These are phyloP conservation scores for Trametes cubensis DNA, from an alignment of 768 basidiomycete genomes.

Conservation along the genomic window DNA sequence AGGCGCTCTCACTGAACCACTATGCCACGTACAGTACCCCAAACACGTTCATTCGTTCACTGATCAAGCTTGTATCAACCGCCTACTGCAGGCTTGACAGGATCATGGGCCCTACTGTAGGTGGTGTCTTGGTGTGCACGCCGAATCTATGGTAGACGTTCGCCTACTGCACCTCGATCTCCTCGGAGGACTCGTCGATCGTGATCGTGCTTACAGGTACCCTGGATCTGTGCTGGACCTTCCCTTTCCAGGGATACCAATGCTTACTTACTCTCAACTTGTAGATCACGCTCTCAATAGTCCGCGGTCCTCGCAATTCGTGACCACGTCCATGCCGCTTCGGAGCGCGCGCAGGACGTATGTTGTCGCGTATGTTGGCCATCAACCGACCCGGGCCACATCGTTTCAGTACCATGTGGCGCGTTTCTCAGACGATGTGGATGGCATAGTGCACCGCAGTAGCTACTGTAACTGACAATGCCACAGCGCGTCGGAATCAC, in stretches of 20 bases:
- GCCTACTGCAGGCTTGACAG: too few relatives aligned
- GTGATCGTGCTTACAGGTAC: slow-evolving; percentile 2
- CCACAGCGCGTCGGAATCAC: too few relatives aligned
- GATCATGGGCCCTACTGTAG: too few relatives aligned
- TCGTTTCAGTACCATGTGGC: background rate
- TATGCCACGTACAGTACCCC: too few relatives aligned
- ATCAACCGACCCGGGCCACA: too few relatives aligned
- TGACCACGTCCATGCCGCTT: background rate
- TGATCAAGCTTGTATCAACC: too few relatives aligned
- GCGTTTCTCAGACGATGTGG: background rate
- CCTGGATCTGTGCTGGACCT: background rate
- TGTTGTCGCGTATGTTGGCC: too few relatives aligned
- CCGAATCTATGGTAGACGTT: background rate
- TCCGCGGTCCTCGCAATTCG: background rate
- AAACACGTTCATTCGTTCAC: too few relatives aligned
- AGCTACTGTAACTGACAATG: too few relatives aligned
- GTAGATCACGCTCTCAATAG: background rate
- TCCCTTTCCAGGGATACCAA: background rate
- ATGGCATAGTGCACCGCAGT: too few relatives aligned
- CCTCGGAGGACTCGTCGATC: slow-evolving; percentile 3
- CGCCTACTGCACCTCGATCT: background rate
- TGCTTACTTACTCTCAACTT: too few relatives aligned
- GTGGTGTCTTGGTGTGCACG: background rate
- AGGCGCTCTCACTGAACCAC: too few relatives aligned
- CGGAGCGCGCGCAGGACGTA: background rate